Evolutionary conservation across 805 yeast genomes (phyloP), one percentile per base, ranked within the genome.

Genomic region (Monosporozyma siamensis): DNA sequence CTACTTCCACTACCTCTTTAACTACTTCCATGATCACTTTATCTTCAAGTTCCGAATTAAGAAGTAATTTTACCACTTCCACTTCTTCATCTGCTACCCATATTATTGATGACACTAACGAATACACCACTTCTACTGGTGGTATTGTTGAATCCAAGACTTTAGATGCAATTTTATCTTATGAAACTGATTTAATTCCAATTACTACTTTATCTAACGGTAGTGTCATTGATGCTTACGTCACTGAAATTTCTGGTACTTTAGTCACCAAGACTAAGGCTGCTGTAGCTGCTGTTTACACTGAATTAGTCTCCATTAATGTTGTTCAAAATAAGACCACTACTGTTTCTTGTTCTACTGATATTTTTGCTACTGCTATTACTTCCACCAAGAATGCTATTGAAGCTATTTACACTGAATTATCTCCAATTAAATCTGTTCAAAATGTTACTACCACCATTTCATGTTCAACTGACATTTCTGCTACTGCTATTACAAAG

Each of bases 111-210:
- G 12, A 20, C 30, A 25, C 38, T 17, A 25, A 38, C 4, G 42
- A 37, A n/a, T 12, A 18, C 4, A 20, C 35, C 22, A 23, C 26
- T 14, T 26, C 24, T 12, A 37, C 18, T 4, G 25, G 9, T 5
- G 34, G 27, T 20, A 22, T n/a, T 35, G 44, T 47, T 38, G 43
- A 50, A 42, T 54, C 58, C 39, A 45, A 42, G 17, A 51, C 54
- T 26, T 29, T 43, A 11, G 42, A 39, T 23, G 56, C 52, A 36
- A 40, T 46, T 36, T 49, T 41, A 15, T 51, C 60, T 31, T 40
- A 40, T 25, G 43, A 45, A 49, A 56, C 61, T 27, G 53, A 55
- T 35, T 49, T 48, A 46, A 52, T 58, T 38, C 62, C 65, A 37
- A 34, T 47, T 34, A 31, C 26, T 32, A 36, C 39, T 25, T 9